Base-by-base conservation (phyloP, 2,329 filamentous ascomycete genomes). In the Talaromyces sp. region DNA sequence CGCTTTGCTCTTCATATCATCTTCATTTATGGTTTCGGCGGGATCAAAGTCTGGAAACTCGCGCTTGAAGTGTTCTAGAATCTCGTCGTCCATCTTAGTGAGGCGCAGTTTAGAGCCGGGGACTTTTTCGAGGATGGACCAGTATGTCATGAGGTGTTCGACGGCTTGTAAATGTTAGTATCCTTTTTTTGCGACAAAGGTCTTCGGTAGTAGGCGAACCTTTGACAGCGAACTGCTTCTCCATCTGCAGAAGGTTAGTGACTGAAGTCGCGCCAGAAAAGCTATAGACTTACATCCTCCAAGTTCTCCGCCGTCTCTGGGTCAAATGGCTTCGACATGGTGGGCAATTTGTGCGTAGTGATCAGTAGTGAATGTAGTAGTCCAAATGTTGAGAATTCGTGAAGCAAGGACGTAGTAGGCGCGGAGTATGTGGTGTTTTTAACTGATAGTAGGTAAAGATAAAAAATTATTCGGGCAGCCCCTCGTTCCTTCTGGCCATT, bases 171-270 rank as follows among this genome's bases (percentile, higher is more conserved):
- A 50, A 33, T 22, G 37, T 27, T 27, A 59, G 72, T 66, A 22
- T 31, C 37, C 4, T 22, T 11, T 37, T 13, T 37, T 37, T 19
- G 41, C 47, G 39, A 63, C 6, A 2, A 19, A 9, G 16, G 19
- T 19, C n/a, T 22, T 57, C 57, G 66, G 24, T 71, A 54, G 73
- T 92, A 14, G 22, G 27, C 48, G 47, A 45, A 64, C 91, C 90
- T 84, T 98, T 98, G 73, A 99, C 95, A 35, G 95, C 95, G 74
- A 99, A 99, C 79, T 98, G 95, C 85, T 97, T 97, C 86, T 99
- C 95, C 77, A 99, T 97, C 91, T 96, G 70, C 48, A 58, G 9
- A 31, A 27, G 8, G 37, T 59, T 59, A 59, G 56, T 16, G 13
- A 27, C 16, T 27, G 56, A 59, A 19, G 7, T 41, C 37, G 22